These are phyloP conservation scores for Tolypocladium ophioglossoides DNA, from an alignment of 2,329 filamentous ascomycete genomes.

Conservation along the genomic window DNA sequence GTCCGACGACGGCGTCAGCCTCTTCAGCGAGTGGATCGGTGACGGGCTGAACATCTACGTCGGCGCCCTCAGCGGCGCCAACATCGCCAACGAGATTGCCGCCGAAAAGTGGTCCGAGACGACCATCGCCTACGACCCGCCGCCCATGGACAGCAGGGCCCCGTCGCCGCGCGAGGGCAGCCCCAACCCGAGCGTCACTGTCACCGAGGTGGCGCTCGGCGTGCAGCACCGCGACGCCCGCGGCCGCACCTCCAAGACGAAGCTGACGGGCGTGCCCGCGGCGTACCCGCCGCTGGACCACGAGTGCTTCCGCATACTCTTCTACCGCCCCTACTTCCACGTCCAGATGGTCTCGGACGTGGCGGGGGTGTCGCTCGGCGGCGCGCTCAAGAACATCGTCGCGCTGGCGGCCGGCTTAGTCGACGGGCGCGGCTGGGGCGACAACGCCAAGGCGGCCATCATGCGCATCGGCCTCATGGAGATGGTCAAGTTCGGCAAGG, in stretches of 20 bases:
- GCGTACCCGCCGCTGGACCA: slow-evolving; percentile 86
- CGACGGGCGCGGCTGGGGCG: slow-evolving; percentile 90
- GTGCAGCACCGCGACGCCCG: slow-evolving; percentile 59
- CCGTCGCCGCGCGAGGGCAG: slow-evolving; percentile 42
- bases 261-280: slow-evolving; percentile 63
- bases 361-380: slow-evolving; percentile 89
- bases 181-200: slow-evolving; percentile 37
- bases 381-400: slow-evolving; percentile 94
- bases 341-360: slow-evolving; percentile 90
- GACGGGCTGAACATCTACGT: slow-evolving; percentile 90
- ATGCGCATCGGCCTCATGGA: slow-evolving; percentile 95
- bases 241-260: slow-evolving; percentile 55
- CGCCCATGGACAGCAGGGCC: slow-evolving; percentile 71
- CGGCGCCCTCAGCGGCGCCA: slow-evolving; percentile 88
- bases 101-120: slow-evolving; percentile 96
- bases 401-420: slow-evolving; percentile 92
- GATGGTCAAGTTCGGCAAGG: slow-evolving; percentile 91
- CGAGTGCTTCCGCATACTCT: slow-evolving; percentile 69
- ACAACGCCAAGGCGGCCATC: slow-evolving; percentile 97
- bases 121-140: slow-evolving; percentile 91
- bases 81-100: slow-evolving; percentile 92
- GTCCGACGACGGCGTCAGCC: slow-evolving; percentile 68
- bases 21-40: slow-evolving; percentile 94
- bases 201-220: slow-evolving; percentile 41
- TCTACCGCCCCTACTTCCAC: slow-evolving; percentile 96